A percentile compares a stretch with the other conserved stretches of the same genome.
Conservation (phyloP, 495 filamentous ascomycete genomes). For the Cenococcum geophilum region DNA sequence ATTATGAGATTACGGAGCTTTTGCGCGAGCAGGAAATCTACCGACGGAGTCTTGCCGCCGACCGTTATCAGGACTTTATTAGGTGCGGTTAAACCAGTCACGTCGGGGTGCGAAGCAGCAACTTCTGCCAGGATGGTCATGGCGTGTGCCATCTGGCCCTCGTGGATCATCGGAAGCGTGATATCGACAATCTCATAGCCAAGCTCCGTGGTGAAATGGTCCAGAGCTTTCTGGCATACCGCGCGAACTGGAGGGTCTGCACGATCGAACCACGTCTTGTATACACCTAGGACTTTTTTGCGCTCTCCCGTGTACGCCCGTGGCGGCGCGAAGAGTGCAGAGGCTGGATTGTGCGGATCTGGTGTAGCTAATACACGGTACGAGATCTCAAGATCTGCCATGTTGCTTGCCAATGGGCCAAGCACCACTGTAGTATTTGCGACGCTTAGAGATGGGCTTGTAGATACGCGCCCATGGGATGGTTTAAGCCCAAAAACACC, state of each 20-base stretch:
- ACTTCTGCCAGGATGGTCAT: constrained; percentile 61
- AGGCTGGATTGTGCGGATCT: constrained; percentile 52
- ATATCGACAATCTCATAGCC: constrained; percentile 70
- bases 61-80: constrained; percentile 69
- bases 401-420: constrained; percentile 72
- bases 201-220: constrained; percentile 51
- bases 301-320: constrained; percentile 24
- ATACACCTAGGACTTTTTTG: constrained; percentile 61
- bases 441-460: constrained; percentile 53
- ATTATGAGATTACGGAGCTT: constrained; percentile 72
- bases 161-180: constrained; percentile 63
- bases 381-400: constrained; percentile 73
- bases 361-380: constrained; percentile 72
- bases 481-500: constrained; percentile 87
- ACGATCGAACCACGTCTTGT: constrained; percentile 65
- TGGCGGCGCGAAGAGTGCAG: constrained; percentile 48
- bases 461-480: constrained; percentile 67
- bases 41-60: constrained; percentile 55
- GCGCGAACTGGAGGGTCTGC: constrained; percentile 57
- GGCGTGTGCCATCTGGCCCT: constrained; percentile 71
- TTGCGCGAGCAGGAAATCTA: constrained; percentile 68
- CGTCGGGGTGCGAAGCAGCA: constrained; percentile 27
- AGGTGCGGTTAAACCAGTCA: constrained; percentile 54
- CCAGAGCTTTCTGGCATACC: constrained; percentile 55
- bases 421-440: constrained; percentile 59